Conservation (phyloP, 805 yeast species). For the Metschnikowia chrysomelidarum region DNA sequence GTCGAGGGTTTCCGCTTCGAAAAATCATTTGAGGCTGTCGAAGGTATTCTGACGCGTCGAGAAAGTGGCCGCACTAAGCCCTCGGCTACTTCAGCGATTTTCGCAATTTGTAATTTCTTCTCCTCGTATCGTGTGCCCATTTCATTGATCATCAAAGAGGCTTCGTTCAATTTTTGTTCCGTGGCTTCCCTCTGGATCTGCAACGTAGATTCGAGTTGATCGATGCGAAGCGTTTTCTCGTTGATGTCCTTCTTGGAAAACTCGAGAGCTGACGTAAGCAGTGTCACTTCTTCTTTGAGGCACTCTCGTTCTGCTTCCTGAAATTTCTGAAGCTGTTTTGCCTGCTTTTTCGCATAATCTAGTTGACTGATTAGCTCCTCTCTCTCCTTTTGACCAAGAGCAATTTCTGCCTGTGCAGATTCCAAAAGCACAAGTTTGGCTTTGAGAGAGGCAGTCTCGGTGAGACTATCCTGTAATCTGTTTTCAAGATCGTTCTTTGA, state of each 20-base stretch:
- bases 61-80: background rate
- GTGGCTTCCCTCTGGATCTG: slow-evolving; percentile 3
- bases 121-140: slow-evolving; percentile 8
- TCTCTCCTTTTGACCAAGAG: slow-evolving; percentile 5
- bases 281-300: slow-evolving; percentile 4
- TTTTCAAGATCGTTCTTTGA: no score
- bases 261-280: background rate
- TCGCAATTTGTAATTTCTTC: slow-evolving; percentile 3
- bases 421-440: no score
- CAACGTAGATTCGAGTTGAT: slow-evolving; percentile 1
- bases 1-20: slow-evolving; percentile 1
- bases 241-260: background rate
- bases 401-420: no score
- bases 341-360: slow-evolving; percentile 3
- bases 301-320: slow-evolving; percentile 8
- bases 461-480: no score
- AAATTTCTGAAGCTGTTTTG: slow-evolving; percentile 8
- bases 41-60: background rate
- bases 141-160: slow-evolving; percentile 4
- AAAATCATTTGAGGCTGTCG: background rate
- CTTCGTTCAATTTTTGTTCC: slow-evolving; percentile 8
- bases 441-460: no score
- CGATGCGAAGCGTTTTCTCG: background rate
- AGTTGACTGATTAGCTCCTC: slow-evolving; percentile 8
- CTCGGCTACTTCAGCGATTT: slow-evolving; percentile 3